Conservation (phyloP, 768 basidiomycete genomes). For the Tephrocybe sp. region DNA sequence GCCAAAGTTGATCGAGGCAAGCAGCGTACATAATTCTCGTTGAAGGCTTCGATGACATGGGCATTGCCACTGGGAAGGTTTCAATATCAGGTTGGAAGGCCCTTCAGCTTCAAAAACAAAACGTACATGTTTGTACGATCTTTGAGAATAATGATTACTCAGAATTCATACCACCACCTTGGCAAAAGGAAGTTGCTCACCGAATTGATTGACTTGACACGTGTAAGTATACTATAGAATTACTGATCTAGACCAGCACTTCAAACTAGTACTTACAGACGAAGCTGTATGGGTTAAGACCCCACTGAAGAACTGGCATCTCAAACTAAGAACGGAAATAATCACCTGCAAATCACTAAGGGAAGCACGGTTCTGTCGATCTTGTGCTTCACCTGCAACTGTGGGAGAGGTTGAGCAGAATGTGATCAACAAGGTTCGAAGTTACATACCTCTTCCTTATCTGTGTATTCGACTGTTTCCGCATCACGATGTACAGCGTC, state of each 20-base stretch:
- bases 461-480: constrained; percentile 44
- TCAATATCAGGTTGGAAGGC: background rate
- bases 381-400: constrained; percentile 47
- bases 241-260: no score
- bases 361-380: constrained; percentile 51
- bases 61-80: constrained; percentile 46
- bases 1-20: no score
- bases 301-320: background rate
- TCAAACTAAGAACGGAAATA: background rate
- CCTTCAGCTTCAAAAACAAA: background rate
- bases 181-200: constrained; percentile 21
- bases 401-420: background rate
- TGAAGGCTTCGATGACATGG: constrained; percentile 51
- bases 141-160: background rate
- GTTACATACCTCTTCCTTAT: constrained; percentile 45
- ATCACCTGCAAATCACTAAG: constrained; percentile 49
- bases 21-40: constrained; percentile 46
- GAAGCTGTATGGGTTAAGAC: constrained; percentile 41
- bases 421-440: background rate
- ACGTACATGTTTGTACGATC: background rate
- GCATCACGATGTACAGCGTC: constrained; percentile 54
- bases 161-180: background rate
- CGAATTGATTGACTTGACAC: constrained; percentile 46
- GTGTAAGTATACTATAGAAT: background rate
- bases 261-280: constrained; percentile 41